phyloP scores from a whole-genome alignment of 2,329 filamentous ascomycete species.

The Pyrenophora tritici-repentis region DNA sequence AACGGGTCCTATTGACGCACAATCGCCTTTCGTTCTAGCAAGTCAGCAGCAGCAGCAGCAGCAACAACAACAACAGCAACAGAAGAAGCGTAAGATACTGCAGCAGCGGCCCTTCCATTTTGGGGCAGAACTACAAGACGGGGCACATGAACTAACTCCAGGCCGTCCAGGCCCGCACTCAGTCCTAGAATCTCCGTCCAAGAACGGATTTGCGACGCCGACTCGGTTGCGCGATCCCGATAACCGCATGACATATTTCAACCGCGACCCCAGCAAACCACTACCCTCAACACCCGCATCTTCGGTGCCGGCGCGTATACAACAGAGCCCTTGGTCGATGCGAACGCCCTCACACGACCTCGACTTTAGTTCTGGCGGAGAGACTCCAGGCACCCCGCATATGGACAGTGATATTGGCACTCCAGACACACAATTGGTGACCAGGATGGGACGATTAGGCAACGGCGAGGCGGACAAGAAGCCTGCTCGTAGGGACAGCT shows the following conservation, averaged over 20 bases:
- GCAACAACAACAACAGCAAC: conserved; percentile 48
- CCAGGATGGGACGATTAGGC: conserved; percentile 33
- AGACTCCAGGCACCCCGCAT: conserved; percentile 55
- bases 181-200: conserved; percentile 55
- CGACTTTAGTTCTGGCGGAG: conserved; percentile 55
- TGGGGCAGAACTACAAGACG: background rate
- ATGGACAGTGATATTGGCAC: conserved; percentile 51
- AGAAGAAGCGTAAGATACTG: conserved; percentile 47
- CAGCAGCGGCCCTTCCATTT: conserved; percentile 4
- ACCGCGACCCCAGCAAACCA: conserved; percentile 42
- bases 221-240: conserved; percentile 55
- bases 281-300: conserved; percentile 36
- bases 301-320: conserved; percentile 35
- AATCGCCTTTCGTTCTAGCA: conserved; percentile 53
- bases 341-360: conserved; percentile 44
- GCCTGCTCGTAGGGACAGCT: conserved; percentile 36
- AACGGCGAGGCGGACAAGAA: conserved; percentile 43
- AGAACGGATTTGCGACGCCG: conserved; percentile 46
- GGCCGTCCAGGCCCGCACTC: conserved; percentile 39
- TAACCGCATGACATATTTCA: conserved; percentile 57
- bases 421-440: conserved; percentile 45
- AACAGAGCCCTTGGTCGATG: conserved; percentile 40
- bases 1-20: conserved; percentile 52
- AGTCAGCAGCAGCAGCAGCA: conserved; percentile 20
- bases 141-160: conserved; percentile 19